Evolutionary conservation across 2,329 filamentous ascomycete species (phyloP).

Genomic region (Xylaria digitata): DNA sequence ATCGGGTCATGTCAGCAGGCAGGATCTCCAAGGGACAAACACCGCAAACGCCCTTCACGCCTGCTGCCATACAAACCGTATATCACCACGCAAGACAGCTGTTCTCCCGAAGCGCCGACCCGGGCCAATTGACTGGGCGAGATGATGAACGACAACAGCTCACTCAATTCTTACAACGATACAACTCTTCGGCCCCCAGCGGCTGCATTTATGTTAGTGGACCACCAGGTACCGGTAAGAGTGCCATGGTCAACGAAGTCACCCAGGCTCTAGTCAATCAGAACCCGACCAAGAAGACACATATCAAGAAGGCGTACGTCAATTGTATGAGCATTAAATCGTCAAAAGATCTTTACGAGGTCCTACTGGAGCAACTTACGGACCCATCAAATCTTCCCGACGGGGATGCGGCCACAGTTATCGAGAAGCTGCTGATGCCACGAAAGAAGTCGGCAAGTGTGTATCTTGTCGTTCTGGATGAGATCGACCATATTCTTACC

Average conservation of each 20-base stretch:
- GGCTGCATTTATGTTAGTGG: slow-evolving; percentile 96
- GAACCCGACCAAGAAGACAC: slow-evolving; percentile 44
- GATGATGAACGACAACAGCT: slow-evolving; percentile 76
- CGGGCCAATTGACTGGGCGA: slow-evolving; percentile 80
- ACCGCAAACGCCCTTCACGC: slow-evolving; percentile 78
- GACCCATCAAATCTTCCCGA: slow-evolving; percentile 70
- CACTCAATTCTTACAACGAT: slow-evolving; percentile 73
- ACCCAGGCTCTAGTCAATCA: slow-evolving; percentile 67
- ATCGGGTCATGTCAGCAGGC: slow-evolving; percentile 81
- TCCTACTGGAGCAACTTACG: slow-evolving; percentile 76
- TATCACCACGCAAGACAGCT: slow-evolving; percentile 90
- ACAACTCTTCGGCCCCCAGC: slow-evolving; percentile 68
- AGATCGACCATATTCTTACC: slow-evolving; percentile 93
- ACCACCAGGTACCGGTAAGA: slow-evolving; percentile 96
- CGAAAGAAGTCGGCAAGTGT: slow-evolving; percentile 67
- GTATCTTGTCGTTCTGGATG: slow-evolving; percentile 89
- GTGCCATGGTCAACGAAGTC: slow-evolving; percentile 87
- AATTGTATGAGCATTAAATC: slow-evolving; percentile 98
- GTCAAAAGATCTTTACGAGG: slow-evolving; percentile 85
- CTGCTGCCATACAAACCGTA: slow-evolving; percentile 75
- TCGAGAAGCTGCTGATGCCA: slow-evolving; percentile 78
- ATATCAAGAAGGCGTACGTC: slow-evolving; percentile 79
- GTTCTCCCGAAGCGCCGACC: slow-evolving; percentile 82
- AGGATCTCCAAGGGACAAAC: slow-evolving; percentile 82
- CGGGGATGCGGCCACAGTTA: slow-evolving; percentile 72